Conservation (phyloP, 495 filamentous ascomycete species). For the Pyronema omphalodes region DNA sequence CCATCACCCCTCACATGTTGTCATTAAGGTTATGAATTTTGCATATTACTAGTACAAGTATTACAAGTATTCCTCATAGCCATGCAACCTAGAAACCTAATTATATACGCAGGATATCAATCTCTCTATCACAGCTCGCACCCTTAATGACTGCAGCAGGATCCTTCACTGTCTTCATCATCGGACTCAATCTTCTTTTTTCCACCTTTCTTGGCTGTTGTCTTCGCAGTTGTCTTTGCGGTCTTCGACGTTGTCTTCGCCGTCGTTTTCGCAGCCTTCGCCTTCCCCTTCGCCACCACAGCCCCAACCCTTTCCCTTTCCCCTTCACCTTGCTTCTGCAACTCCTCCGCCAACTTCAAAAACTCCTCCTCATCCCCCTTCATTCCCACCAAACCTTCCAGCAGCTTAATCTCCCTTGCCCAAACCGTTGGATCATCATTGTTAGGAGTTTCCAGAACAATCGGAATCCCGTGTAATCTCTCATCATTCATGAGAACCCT, state of each 20-base stretch:
- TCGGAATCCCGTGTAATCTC: constrained; percentile 58
- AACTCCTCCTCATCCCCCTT: constrained; percentile 56
- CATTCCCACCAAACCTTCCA: constrained; percentile 75
- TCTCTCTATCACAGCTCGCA: no score
- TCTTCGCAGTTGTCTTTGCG: constrained; percentile 24
- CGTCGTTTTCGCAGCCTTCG: constrained; percentile 27
- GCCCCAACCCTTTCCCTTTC: constrained; percentile 59
- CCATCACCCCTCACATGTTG: no score
- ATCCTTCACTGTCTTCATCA: not conserved
- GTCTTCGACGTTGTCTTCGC: constrained; percentile 9
- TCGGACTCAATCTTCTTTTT: constrained; percentile 10
- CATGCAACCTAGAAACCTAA: no score
- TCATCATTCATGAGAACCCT: constrained; percentile 76
- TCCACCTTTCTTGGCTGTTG: constrained; percentile 16
- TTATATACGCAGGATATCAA: no score
- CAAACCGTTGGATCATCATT: constrained; percentile 53
- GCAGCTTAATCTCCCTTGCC: constrained; percentile 72
- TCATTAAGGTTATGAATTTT: no score
- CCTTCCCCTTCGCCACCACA: constrained; percentile 48
- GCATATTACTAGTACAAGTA: no score
- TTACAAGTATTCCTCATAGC: no score
- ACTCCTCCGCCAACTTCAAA: constrained; percentile 36
- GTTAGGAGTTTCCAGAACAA: constrained; percentile 88
- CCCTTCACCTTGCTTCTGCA: constrained; percentile 46
- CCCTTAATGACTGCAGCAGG: not conserved